These are phyloP conservation scores for Beta macrorhiza DNA, from an alignment of 179 eudicot species.

Conservation along the genomic window DNA sequence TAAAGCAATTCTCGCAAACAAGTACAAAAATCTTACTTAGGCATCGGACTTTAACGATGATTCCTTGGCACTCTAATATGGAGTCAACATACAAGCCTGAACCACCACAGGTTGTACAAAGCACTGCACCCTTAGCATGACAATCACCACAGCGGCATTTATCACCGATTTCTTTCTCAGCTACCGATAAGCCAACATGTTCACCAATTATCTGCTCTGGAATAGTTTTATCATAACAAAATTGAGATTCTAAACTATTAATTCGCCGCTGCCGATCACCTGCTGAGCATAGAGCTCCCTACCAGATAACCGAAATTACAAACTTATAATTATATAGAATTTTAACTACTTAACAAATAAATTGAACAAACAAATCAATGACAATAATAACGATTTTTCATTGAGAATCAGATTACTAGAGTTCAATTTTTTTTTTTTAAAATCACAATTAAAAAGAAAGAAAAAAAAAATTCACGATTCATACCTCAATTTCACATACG, in stretches of 20 bases:
- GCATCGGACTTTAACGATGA: constrained; percentile 82
- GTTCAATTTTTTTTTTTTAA: neutral
- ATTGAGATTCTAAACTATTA: constrained; percentile 63
- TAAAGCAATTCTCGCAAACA: no score
- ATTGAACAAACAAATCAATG: neutral
- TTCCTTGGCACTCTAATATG: constrained; percentile 89
- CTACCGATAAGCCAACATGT: constrained; percentile 52
- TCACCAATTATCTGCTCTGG: constrained; percentile 81
- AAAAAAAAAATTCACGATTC: neutral
- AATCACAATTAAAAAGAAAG: no score
- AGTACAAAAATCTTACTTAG: constrained; percentile 42
- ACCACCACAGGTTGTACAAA: constrained; percentile 77
- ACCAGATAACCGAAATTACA: constrained; percentile 19
- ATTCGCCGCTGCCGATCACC: constrained; percentile 43
- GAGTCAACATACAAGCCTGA: constrained; percentile 92
- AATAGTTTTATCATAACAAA: constrained; percentile 74
- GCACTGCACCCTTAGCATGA: constrained; percentile 70
- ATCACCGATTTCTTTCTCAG: constrained; percentile 61
- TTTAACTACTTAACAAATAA: no score
- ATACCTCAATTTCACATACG: neutral
- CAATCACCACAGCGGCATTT: constrained; percentile 55
- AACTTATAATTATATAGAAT: neutral
- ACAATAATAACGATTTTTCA: neutral
- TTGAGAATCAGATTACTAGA: neutral
- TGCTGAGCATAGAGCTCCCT: constrained; percentile 44